A percentile compares a stretch with the other conserved stretches of the same genome.
These are phyloP conservation scores for Lentinula aciculospora DNA, from an alignment of 768 basidiomycete species.

Conservation along the genomic window DNA sequence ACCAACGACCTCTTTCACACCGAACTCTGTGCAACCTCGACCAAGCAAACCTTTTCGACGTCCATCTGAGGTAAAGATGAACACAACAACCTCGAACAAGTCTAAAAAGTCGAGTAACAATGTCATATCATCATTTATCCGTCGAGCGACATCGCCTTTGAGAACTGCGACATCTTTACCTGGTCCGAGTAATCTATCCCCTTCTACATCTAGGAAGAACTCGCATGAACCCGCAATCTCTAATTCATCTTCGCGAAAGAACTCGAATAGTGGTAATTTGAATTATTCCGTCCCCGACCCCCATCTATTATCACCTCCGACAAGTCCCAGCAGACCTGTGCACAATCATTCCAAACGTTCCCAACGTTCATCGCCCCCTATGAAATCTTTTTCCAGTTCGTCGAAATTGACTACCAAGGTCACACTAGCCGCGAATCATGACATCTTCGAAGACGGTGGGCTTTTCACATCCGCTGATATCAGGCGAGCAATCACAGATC, in stretches of 20 bases:
- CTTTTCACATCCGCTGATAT: conserved; percentile 52
- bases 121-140: neutral
- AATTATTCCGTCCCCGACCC: neutral
- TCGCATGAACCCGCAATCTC: conserved; percentile 26
- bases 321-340: neutral
- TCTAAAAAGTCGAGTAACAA: neutral
- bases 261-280: neutral
- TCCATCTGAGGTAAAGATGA: neutral
- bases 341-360: neutral
- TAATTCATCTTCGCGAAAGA: neutral
- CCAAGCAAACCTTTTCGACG: neutral
- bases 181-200: neutral
- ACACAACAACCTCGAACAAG: neutral
- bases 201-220: conserved; percentile 15
- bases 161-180: neutral
- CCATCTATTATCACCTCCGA: conserved; percentile 1
- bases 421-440: conserved; percentile 18
- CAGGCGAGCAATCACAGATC: conserved; percentile 49
- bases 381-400: neutral
- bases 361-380: neutral
- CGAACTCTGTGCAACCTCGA: neutral
- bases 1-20: neutral
- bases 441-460: conserved; percentile 48
- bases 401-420: neutral
- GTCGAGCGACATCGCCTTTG: neutral